Evolutionary conservation across 768 basidiomycete species (phyloP).

Genomic region (Agaricus bisporus): DNA sequence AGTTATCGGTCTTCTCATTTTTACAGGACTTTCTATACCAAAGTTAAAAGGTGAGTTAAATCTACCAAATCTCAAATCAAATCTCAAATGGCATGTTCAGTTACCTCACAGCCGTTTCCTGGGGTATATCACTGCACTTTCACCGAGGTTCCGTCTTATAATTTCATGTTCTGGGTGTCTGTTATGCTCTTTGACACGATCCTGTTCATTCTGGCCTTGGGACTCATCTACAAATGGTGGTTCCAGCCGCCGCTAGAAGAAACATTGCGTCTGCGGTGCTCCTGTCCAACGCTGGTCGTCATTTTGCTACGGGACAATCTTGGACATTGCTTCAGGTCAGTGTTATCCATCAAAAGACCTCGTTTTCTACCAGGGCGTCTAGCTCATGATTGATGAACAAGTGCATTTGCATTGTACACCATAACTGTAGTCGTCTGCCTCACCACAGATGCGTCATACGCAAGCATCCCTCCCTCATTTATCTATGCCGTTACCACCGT

Average conservation of each 20-base stretch:
- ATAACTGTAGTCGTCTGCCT: constrained; percentile 22
- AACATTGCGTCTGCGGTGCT: not conserved
- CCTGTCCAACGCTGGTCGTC: constrained; percentile 16
- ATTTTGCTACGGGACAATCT: constrained; percentile 23
- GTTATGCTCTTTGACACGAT: constrained; percentile 23
- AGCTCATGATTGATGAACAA: not conserved
- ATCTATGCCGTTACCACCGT: constrained; percentile 20
- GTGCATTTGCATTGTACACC: constrained; percentile 20
- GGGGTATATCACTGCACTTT: constrained; percentile 11
- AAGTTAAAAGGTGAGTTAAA: constrained; percentile 14
- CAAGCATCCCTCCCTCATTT: constrained; percentile 19
- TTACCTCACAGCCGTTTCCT: constrained; percentile 2
- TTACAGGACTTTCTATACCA: constrained; percentile 14
- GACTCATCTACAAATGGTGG: constrained; percentile 11
- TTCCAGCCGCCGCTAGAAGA: not conserved
- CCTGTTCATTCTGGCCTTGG: constrained; percentile 20
- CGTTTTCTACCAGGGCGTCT: no score
- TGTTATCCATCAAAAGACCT: not conserved
- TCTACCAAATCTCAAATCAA: not conserved
- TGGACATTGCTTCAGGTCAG: constrained; percentile 22
- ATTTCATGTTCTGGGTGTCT: constrained; percentile 23
- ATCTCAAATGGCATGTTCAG: constrained; percentile 4
- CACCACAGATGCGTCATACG: constrained; percentile 15
- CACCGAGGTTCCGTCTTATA: constrained; percentile 14
- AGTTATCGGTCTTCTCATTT: constrained; percentile 12